Percentiles rank a stretch among this genome's conserved stretches.
These are phyloP conservation scores for Clitopilus passeckerianus DNA, from an alignment of 768 basidiomycete genomes.

Conservation along the genomic window DNA sequence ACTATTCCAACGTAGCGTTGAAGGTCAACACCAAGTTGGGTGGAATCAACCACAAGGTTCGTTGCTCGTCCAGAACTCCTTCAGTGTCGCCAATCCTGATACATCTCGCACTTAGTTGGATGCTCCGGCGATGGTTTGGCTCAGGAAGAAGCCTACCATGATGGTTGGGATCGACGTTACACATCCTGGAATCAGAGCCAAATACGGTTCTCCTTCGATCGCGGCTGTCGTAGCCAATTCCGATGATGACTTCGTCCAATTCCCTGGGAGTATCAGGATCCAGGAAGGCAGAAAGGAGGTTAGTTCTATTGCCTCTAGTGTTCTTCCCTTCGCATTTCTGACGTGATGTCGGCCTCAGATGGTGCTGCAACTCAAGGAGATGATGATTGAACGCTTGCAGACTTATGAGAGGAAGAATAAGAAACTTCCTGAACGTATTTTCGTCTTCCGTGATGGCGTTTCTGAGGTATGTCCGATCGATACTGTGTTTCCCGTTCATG, in stretches of 20 bases:
- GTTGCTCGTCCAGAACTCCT: conserved; percentile 5
- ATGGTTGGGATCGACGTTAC: conserved; percentile 84
- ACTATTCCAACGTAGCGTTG: conserved; percentile 76
- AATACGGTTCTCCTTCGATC: conserved; percentile 73
- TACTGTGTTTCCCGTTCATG: too few relatives aligned
- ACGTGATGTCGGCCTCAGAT: conserved; percentile 41
- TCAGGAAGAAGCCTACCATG: conserved; percentile 68
- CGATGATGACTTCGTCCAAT: conserved; percentile 68
- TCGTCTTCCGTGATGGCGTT: conserved; percentile 79
- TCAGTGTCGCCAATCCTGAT: too few relatives aligned
- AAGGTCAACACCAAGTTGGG: conserved; percentile 84
- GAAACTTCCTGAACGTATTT: conserved; percentile 58
- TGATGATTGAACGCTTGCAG: conserved; percentile 69
- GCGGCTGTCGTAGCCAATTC: conserved; percentile 79
- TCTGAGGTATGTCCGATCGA: conserved; percentile 50
- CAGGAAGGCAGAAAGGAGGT: conserved; percentile 57
- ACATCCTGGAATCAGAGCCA: conserved; percentile 66
- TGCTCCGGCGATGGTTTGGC: conserved; percentile 51
- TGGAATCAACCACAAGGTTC: conserved; percentile 66
- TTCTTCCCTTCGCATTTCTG: background rate
- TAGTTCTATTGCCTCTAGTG: background rate
- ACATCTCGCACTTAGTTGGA: conserved; percentile 58
- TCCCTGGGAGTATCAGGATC: conserved; percentile 67
- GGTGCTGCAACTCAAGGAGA: conserved; percentile 56
- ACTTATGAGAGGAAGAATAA: conserved; percentile 52